A percentile compares a stretch with the other conserved stretches of the same genome.
Conservation (phyloP, 768 basidiomycete species). For the Kwoniella bestiolae region DNA sequence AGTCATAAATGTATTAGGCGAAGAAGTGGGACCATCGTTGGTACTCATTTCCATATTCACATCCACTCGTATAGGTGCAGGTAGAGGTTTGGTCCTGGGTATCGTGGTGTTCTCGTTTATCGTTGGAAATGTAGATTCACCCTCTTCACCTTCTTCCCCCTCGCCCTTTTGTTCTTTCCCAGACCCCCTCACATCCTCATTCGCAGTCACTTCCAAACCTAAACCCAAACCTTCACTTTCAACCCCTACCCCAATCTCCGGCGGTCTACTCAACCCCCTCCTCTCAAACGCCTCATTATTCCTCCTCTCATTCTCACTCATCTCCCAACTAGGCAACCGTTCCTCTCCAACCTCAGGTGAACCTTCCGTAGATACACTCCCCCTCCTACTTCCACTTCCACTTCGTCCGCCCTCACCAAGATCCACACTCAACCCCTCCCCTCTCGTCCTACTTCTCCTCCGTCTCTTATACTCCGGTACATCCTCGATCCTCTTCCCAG, state of each 20-base stretch:
- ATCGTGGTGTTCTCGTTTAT: not conserved
- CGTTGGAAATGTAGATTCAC: no score
- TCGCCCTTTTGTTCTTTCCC: not conserved
- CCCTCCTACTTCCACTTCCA: not conserved
- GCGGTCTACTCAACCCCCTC: conserved; percentile 16
- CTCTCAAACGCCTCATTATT: conserved; percentile 22
- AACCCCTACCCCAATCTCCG: not conserved
- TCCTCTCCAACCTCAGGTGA: not conserved
- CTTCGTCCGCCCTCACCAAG: not conserved
- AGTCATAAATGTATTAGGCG: conserved; percentile 3
- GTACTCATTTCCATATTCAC: not conserved
- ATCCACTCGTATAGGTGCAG: not conserved
- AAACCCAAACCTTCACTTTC: not conserved
- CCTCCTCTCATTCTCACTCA: conserved; percentile 21
- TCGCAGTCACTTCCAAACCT: not conserved
- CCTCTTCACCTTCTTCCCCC: no score
- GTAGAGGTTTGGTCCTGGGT: not conserved
- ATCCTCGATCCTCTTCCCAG: conserved; percentile 31
- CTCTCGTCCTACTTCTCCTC: conserved; percentile 12
- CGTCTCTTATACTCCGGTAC: conserved; percentile 26
- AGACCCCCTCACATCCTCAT: not conserved
- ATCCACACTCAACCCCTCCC: not conserved
- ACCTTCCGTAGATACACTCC: not conserved
- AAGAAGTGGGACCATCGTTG: not conserved
- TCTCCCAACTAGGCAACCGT: conserved; percentile 24